A percentile compares a stretch with the other conserved stretches of the same genome.
Evolutionary conservation across 345 rosid species (phyloP).

Genomic region (Noccaea bulbosa): DNA sequence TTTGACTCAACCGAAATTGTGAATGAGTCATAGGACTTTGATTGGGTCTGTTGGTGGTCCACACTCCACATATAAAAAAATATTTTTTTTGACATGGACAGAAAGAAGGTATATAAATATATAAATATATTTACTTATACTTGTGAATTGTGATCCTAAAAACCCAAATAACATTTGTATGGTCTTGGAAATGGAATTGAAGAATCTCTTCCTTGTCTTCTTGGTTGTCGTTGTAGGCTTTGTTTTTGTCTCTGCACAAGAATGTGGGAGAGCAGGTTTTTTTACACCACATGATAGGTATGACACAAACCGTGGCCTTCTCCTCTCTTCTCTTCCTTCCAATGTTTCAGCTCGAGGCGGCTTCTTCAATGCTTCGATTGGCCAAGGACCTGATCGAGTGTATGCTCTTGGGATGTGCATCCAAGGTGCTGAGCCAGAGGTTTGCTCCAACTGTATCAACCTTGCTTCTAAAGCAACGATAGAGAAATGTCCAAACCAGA

Average conservation of each 20-base stretch:
- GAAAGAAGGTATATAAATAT: not conserved
- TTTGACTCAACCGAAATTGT: too few species aligned
- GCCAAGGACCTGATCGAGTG: slow-evolving; percentile 21
- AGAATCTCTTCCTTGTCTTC: slow-evolving; percentile 1
- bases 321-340: slow-evolving; percentile 40
- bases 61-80: too few species aligned
- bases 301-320: slow-evolving; percentile 30
- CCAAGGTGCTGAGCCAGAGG: not conserved
- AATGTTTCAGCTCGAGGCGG: slow-evolving; percentile 11
- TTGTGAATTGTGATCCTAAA: not conserved
- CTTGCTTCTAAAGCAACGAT: not conserved
- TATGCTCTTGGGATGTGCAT: slow-evolving; percentile 21
- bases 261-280: not conserved
- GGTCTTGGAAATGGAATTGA: slow-evolving; percentile 21
- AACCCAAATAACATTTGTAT: not conserved
- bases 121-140: not conserved
- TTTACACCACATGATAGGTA: slow-evolving; percentile 31
- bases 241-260: slow-evolving; percentile 7
- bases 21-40: not conserved
- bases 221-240: slow-evolving; percentile 11
- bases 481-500: not conserved
- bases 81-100: not conserved
- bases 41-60: too few species aligned
- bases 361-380: slow-evolving; percentile 5
- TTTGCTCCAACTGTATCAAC: slow-evolving; percentile 37